Evolutionary conservation across 2,329 filamentous ascomycete genomes (phyloP).

Genomic region (Chlorencoelia australis): DNA sequence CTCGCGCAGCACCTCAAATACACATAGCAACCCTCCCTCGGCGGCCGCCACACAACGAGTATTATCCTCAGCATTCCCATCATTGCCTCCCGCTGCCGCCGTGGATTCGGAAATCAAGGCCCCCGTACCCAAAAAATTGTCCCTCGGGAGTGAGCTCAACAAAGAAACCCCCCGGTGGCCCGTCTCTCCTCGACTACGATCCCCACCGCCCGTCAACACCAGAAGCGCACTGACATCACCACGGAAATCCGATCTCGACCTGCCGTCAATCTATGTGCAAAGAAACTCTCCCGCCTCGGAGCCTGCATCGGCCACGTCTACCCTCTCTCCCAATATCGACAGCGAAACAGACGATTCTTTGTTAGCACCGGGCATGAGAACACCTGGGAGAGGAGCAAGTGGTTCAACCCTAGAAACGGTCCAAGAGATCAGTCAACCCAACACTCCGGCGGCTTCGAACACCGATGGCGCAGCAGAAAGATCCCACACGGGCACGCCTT

Average conservation of each 20-base stretch:
- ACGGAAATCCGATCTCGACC: conserved; percentile 40
- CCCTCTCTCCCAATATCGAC: too few species aligned
- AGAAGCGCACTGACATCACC: conserved; percentile 35
- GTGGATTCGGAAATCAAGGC: conserved; percentile 52
- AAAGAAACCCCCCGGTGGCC: conserved; percentile 60
- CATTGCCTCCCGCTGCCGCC: conserved; percentile 55
- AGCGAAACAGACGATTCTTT: conserved; percentile 22
- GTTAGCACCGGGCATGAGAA: conserved; percentile 40
- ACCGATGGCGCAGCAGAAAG: conserved; percentile 40
- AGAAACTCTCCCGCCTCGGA: conserved; percentile 31
- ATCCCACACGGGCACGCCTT: conserved; percentile 35
- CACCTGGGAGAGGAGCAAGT: conserved; percentile 49
- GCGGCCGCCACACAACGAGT: conserved; percentile 55
- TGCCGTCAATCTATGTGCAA: conserved; percentile 43
- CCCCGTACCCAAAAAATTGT: conserved; percentile 54
- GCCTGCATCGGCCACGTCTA: conserved; percentile 12
- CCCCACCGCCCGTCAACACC: conserved; percentile 55
- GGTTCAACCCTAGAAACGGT: conserved; percentile 74
- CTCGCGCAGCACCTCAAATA: conserved; percentile 37
- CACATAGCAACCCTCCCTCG: conserved; percentile 45
- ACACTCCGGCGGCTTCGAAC: conserved; percentile 51
- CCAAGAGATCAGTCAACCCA: conserved; percentile 74
- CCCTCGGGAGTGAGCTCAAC: conserved; percentile 38
- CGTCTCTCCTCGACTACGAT: conserved; percentile 65
- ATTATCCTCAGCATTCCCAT: conserved; percentile 52